These are phyloP conservation scores for Saturnispora sanitii DNA, from an alignment of 805 yeast genomes.

Conservation along the genomic window DNA sequence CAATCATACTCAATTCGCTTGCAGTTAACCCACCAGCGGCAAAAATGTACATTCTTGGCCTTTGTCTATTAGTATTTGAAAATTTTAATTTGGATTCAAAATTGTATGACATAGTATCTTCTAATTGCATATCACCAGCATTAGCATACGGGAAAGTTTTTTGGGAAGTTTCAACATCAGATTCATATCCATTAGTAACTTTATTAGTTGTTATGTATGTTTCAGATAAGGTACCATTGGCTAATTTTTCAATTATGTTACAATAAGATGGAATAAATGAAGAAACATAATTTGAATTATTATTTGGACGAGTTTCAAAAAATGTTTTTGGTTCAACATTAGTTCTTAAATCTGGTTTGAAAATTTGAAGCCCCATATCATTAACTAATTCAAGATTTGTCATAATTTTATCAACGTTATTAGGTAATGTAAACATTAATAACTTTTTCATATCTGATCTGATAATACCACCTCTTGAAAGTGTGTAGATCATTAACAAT, in stretches of 20 bases:
- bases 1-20: conserved; percentile 67
- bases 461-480: conserved; percentile 74
- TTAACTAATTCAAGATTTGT: conserved; percentile 49
- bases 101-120: conserved; percentile 13
- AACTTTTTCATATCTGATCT: conserved; percentile 66
- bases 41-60: conserved; percentile 69
- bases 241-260: conserved; percentile 21
- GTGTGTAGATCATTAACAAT: conserved; percentile 60
- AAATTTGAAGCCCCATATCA: conserved; percentile 26
- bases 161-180: conserved; percentile 30
- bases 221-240: conserved; percentile 22
- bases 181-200: conserved; percentile 9
- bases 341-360: conserved; percentile 31
- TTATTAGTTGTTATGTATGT: conserved; percentile 14
- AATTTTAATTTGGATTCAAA: conserved; percentile 25
- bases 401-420: conserved; percentile 31
- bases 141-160: conserved; percentile 43
- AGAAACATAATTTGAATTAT: conserved; percentile 19
- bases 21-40: conserved; percentile 86
- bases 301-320: conserved; percentile 36
- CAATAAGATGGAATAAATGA: conserved; percentile 21
- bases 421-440: conserved; percentile 39
- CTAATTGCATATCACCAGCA: conserved; percentile 22
- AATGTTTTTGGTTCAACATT: conserved; percentile 42
- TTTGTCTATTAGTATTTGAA: conserved; percentile 19